Percentiles rank a stretch among this genome's conserved stretches.
These are phyloP conservation scores for Gentiana dahurica DNA, from an alignment of 257 asterid genomes.

Conservation along the genomic window DNA sequence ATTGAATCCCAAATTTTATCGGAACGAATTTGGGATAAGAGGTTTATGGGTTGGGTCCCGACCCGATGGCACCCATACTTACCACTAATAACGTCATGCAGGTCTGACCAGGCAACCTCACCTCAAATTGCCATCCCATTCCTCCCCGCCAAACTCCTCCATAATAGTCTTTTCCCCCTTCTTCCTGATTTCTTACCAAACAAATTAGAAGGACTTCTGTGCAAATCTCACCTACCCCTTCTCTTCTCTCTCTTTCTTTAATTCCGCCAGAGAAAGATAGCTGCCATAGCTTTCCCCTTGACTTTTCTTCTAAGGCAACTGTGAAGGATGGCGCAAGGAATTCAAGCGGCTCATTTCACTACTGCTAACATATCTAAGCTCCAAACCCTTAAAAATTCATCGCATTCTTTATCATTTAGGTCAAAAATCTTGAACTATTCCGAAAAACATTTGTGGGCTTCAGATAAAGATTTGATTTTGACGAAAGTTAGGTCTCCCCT, in stretches of 20 bases:
- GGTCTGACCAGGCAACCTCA: too few species aligned
- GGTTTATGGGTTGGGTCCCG: too few species aligned
- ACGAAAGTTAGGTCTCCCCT: constrained; percentile 17
- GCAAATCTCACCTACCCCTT: constrained; percentile 4
- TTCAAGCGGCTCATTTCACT: constrained; percentile 35
- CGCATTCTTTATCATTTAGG: constrained; percentile 42
- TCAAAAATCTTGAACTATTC: constrained; percentile 33
- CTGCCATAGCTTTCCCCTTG: background rate
- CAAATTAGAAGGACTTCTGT: background rate
- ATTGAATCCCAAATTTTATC: too few species aligned
- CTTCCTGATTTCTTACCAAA: background rate
- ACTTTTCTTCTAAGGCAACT: constrained; percentile 12
- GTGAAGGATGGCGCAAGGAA: constrained; percentile 36
- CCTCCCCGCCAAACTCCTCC: too few species aligned
- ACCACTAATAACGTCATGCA: too few species aligned
- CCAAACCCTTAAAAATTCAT: constrained; percentile 28
- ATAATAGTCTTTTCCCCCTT: too few species aligned
- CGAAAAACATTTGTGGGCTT: constrained; percentile 27
- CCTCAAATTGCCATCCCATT: too few species aligned
- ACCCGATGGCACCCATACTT: too few species aligned
- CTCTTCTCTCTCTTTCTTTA: background rate
- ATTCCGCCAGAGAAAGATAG: background rate
- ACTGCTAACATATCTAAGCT: constrained; percentile 15
- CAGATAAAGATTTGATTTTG: constrained; percentile 35
- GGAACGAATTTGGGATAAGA: too few species aligned